phyloP scores from a whole-genome alignment of 768 basidiomycete genomes.

The Amanita phalloides region DNA sequence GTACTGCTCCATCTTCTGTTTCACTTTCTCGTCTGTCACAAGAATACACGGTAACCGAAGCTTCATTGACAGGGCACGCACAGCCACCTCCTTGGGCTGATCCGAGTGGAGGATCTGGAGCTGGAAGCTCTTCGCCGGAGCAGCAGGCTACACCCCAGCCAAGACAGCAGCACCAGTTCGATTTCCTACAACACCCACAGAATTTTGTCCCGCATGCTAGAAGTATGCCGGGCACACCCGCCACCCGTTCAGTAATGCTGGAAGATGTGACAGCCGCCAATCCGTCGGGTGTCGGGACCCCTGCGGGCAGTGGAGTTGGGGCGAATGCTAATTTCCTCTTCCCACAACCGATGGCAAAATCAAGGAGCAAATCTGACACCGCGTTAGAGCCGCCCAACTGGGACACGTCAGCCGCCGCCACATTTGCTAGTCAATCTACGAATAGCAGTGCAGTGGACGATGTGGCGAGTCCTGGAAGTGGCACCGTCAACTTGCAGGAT shows the following conservation, averaged over 20 bases:
- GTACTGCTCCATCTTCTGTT: slow-evolving; percentile 33
- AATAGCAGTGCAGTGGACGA: slow-evolving; percentile 9
- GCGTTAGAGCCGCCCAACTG: slow-evolving; percentile 45
- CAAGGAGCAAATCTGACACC: slow-evolving; percentile 52
- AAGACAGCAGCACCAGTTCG: not conserved
- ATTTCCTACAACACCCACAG: not conserved
- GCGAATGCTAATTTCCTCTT: slow-evolving; percentile 10
- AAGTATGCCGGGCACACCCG: slow-evolving; percentile 3
- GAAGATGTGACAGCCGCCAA: not conserved
- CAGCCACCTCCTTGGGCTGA: slow-evolving; percentile 6
- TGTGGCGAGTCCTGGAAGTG: slow-evolving; percentile 3
- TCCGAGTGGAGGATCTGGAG: not conserved
- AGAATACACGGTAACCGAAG: not conserved
- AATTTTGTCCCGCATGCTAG: not conserved
- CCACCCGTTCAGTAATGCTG: not conserved
- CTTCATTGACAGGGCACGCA: slow-evolving; percentile 1
- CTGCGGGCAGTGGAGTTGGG: not conserved
- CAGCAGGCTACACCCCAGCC: not conserved
- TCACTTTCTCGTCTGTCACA: slow-evolving; percentile 10
- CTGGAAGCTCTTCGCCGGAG: not conserved
- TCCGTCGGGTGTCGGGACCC: not conserved
- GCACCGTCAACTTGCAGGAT: slow-evolving; percentile 28
- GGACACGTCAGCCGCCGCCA: slow-evolving; percentile 18
- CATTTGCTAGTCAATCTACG: not conserved
- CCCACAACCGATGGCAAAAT: slow-evolving; percentile 21